phyloP scores from a whole-genome alignment of 495 filamentous ascomycete genomes.

The Penicillium macrosclerotiorum region DNA sequence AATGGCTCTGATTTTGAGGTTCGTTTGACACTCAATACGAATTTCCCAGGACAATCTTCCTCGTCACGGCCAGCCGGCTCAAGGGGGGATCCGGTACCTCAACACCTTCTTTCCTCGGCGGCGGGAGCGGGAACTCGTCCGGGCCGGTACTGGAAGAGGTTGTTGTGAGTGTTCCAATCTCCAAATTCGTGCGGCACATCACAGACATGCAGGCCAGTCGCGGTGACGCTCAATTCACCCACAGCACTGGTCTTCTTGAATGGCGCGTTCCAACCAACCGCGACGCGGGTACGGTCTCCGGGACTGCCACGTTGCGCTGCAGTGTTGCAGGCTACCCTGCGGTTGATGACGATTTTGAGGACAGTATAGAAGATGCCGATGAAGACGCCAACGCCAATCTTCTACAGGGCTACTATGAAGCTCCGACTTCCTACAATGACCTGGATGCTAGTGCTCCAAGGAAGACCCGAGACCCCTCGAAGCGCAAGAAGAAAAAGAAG shows the following conservation, averaged over 20 bases:
- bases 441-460: conserved; percentile 18
- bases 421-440: conserved; percentile 40
- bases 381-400: conserved; percentile 41
- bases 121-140: conserved; percentile 47
- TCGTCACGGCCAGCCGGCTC: conserved; percentile 31
- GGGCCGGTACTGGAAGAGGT: conserved; percentile 74
- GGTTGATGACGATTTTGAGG: conserved; percentile 54
- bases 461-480: conserved; percentile 27
- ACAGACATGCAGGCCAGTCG: conserved; percentile 77
- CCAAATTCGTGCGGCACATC: conserved; percentile 79
- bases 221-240: conserved; percentile 79
- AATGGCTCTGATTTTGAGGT: conserved; percentile 86
- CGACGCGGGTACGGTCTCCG: conserved; percentile 56
- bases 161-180: conserved; percentile 76
- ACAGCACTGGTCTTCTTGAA: conserved; percentile 68
- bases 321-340: conserved; percentile 68
- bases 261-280: conserved; percentile 75
- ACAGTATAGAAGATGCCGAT: conserved; percentile 51
- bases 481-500: conserved; percentile 42
- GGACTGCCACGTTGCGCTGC: conserved; percentile 74
- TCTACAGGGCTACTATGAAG: conserved; percentile 56
- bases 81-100: conserved; percentile 51
- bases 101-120: conserved; percentile 61
- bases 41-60: conserved; percentile 46
- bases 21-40: conserved; percentile 66